phyloP scores from a whole-genome alignment of 129 eudicot genomes.

The Tagetes patula region DNA sequence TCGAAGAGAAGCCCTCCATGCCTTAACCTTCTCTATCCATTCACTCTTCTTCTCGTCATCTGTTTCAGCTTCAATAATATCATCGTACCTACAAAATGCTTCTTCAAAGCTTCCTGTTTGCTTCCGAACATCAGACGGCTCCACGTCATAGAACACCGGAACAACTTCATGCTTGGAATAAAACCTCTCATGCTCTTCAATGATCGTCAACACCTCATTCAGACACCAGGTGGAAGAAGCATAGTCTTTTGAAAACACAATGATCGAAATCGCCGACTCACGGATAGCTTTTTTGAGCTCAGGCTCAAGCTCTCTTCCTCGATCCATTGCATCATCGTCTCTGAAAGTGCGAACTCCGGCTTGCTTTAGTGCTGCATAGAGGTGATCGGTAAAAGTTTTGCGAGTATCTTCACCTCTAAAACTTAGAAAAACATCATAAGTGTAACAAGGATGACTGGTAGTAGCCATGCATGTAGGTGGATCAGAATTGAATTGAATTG shows the following conservation, averaged over 20 bases:
- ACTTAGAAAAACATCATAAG: constrained; percentile 20
- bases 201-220: constrained; percentile 23
- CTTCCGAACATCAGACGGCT: constrained; percentile 31
- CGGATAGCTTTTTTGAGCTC: constrained; percentile 19
- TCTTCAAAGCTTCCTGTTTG: constrained; percentile 26
- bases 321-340: constrained; percentile 21
- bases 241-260: constrained; percentile 16
- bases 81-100: constrained; percentile 20
- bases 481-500: not conserved
- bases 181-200: constrained; percentile 1
- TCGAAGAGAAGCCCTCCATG: constrained; percentile 25
- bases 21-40: constrained; percentile 14
- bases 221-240: constrained; percentile 21
- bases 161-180: constrained; percentile 24
- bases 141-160: constrained; percentile 27
- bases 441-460: not conserved
- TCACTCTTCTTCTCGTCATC: constrained; percentile 10
- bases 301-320: constrained; percentile 14
- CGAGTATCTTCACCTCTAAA: constrained; percentile 22
- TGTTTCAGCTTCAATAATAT: constrained; percentile 1
- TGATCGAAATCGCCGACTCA: constrained; percentile 18
- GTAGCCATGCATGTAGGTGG: not conserved
- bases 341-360: constrained; percentile 20
- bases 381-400: constrained; percentile 12
- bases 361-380: constrained; percentile 16